Base-by-base conservation (phyloP, 169 alveolate genomes). In the Cryptosporidium xiaoi region DNA sequence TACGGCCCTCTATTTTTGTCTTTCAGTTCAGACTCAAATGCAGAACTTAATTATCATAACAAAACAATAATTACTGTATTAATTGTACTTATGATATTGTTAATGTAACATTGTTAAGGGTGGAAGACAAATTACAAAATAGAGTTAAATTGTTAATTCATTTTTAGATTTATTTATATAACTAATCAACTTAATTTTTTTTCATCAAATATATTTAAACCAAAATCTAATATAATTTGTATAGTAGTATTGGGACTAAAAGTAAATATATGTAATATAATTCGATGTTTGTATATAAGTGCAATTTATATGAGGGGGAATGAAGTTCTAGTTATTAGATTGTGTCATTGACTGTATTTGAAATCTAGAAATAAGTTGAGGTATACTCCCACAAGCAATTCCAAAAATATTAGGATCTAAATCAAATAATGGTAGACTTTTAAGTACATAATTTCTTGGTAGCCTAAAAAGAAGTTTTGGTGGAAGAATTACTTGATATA, bases 401-500 rank as follows among this genome's bases (percentile, higher is more conserved):
- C 94, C 94, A 66, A 69, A 69, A 62, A 77, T 82, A 48, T 71
- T 71, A 33, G 90, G 82, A 24, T 82, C 85, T 13, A 87, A 55
- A 53, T 91, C 94, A 71, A 89, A 91, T 48, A 91, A 65, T 24
- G 94, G 94, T 40, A 91, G 53, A 46, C 91, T 91, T 51, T 85
- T 89, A 48, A 91, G 66, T 16, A 82, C 82, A 71, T 83, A 83
- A 18, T 84, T 87, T 46, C 55, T 68, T 29, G 93, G 93, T 33
- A 91, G 33, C 51, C 82, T 85, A 48, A 91, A 91, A 7, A 90
- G 67, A 51, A 91, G 69, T 31, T 68, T 83, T 24, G 82, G 91
- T 16, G 94, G 93, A 7, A 91, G 91, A 36, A 66, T 40, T 27
- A 90, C 94, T 90, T 91, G 94, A 60, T 91, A 85, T 48, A 91